phyloP scores from a whole-genome alignment of 1,139 yeast genomes.

The Yamadazyma diospyri region DNA sequence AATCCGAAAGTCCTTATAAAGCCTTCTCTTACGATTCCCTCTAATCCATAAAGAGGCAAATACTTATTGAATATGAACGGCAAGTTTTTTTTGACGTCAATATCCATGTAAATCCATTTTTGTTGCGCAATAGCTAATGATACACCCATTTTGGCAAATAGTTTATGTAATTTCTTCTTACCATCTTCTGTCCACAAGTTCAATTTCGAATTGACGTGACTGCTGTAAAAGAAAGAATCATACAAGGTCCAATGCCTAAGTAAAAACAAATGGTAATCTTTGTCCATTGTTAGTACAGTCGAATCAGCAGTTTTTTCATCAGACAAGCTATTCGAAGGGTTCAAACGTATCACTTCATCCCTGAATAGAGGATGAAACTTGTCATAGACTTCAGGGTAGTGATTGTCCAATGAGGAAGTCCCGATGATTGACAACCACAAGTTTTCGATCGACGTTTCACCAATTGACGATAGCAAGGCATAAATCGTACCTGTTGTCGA shows the following conservation, averaged over 20 bases:
- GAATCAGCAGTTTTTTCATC: conserved; percentile 59
- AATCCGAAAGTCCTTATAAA: conserved; percentile 83
- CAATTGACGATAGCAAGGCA: conserved; percentile 74
- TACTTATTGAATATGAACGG: conserved; percentile 68
- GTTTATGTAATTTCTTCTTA: conserved; percentile 74
- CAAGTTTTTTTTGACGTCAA: conserved; percentile 69
- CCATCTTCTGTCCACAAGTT: conserved; percentile 93
- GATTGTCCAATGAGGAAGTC: conserved; percentile 73
- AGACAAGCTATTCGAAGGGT: conserved; percentile 22
- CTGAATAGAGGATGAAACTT: conserved; percentile 67
- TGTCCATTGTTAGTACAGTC: conserved; percentile 61
- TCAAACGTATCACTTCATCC: conserved; percentile 79
- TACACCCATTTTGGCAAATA: conserved; percentile 96
- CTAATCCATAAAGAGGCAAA: conserved; percentile 73
- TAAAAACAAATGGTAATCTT: conserved; percentile 82
- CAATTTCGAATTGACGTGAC: conserved; percentile 83
- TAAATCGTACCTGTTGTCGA: conserved; percentile 80
- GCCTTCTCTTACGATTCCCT: conserved; percentile 81
- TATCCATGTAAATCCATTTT: conserved; percentile 89
- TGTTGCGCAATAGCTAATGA: conserved; percentile 86
- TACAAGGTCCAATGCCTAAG: conserved; percentile 92
- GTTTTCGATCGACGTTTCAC: conserved; percentile 51
- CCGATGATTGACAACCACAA: conserved; percentile 92
- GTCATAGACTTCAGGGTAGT: conserved; percentile 75
- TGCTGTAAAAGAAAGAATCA: conserved; percentile 85